These are phyloP conservation scores for Podaxis sp. DNA, from an alignment of 768 basidiomycete genomes.

Conservation along the genomic window DNA sequence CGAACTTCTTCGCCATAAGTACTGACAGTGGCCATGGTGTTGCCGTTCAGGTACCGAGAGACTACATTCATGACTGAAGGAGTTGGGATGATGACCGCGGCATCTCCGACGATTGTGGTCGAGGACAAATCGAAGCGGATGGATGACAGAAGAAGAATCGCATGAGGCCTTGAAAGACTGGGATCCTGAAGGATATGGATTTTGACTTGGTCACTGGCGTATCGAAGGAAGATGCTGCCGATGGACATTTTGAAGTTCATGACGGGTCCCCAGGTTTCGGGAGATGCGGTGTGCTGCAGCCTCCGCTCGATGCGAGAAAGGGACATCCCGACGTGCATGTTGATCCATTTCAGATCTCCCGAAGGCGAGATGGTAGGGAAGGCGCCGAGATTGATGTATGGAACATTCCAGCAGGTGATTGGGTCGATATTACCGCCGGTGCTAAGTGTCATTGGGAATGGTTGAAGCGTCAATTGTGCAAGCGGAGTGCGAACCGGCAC, in stretches of 20 bases:
- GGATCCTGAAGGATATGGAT: background rate
- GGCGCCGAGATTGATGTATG: conserved; percentile 30
- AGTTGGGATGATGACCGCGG: conserved; percentile 42
- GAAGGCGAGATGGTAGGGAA: conserved; percentile 22
- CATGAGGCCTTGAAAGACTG: conserved; percentile 22
- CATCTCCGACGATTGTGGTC: conserved; percentile 52
- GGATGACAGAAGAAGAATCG: conserved; percentile 45
- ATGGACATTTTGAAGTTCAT: conserved; percentile 27
- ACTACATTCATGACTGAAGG: conserved; percentile 21
- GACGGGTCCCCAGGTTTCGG: conserved; percentile 13
- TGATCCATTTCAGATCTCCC: conserved; percentile 23
- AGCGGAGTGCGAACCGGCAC: conserved; percentile 21
- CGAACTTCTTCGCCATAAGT: conserved; percentile 33
- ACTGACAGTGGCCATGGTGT: conserved; percentile 16
- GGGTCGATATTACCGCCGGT: conserved; percentile 14
- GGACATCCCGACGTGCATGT: conserved; percentile 21
- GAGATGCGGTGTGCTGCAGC: conserved; percentile 3
- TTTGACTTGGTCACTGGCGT: background rate
- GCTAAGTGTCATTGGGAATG: conserved; percentile 28
- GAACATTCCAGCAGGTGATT: conserved; percentile 27
- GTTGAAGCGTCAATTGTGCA: conserved; percentile 21
- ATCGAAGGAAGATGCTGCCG: conserved; percentile 18
- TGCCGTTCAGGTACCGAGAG: conserved; percentile 10
- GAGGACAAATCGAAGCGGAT: conserved; percentile 48
- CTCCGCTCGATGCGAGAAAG: conserved; percentile 23